Evolutionary conservation across 2,329 filamentous ascomycete genomes (phyloP), one percentile per base, ranked within the genome.

Genomic region (Clonostachys byssicola): DNA sequence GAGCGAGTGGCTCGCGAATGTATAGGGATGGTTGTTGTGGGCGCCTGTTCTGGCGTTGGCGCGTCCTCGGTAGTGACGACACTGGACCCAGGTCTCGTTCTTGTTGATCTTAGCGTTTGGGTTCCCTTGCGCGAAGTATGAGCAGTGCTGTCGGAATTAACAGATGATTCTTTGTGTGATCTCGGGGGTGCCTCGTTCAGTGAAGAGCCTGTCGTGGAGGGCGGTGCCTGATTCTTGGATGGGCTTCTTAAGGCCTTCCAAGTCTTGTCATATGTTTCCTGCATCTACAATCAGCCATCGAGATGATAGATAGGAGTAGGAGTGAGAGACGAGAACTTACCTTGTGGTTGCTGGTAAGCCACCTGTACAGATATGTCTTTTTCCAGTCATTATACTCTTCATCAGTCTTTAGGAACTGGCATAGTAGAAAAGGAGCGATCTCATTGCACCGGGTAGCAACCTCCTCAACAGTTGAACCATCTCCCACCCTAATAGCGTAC

Each of bases 401-500:
- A 5, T 52, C 48, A 20, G 71, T 70, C 44, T 72, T 72, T 2
- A 66, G 56, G 42, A 80, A 76, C 47, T 83, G 78, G 5, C 68
- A 67, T 12, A 80, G 65, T 3, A 83, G 60, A 50, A 81, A 81
- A 2, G 67, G 57, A 2, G 73, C 74, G 50, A 81, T 75, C 16
- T 73, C 68, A 35, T 67, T 54, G 46, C 74, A 77, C 23, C 73
- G 66, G 14, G 67, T 58, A 9, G 71, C 59, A 1, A 75, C 74
- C 46, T 83, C 78, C 23, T 73, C 64, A 6, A 73, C 61, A 2
- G 77, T 72, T 33, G 71, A 66, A 9, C 78, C 78, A 50, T 81
- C 75, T 12, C 80, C 80, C 16, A 73, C 62, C 43, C 59, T 65
- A n/a, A 73, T 60, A 17, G 76, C 73, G 54, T 81, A 83, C 69